Percentiles rank a stretch among this genome's conserved stretches.
Evolutionary conservation across 164 flowering plant genomes (phyloP).

Genomic region (Vitis vinifera): DNA sequence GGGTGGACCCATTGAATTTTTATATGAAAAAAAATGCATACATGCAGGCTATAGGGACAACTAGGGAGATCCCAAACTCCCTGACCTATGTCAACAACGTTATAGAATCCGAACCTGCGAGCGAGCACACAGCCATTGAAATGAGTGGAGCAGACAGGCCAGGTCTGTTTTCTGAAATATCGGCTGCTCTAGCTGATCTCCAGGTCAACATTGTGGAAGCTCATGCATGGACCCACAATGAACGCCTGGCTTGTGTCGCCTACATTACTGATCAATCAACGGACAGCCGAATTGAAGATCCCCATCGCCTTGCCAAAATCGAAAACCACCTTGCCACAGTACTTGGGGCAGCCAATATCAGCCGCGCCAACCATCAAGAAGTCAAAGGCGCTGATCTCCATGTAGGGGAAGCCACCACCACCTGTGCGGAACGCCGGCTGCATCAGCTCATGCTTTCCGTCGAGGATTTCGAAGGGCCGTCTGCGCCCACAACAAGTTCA

Average conservation of each 20-base stretch:
- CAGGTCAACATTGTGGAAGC: conserved; percentile 70
- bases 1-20: too few species aligned
- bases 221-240: conserved; percentile 84
- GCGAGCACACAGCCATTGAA: conserved; percentile 63
- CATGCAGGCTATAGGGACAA: conserved; percentile 53
- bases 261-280: conserved; percentile 51
- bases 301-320: conserved; percentile 49
- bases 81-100: conserved; percentile 4
- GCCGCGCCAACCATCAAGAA: conserved; percentile 24
- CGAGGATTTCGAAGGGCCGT: conserved; percentile 48
- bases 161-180: conserved; percentile 78
- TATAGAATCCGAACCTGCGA: conserved; percentile 1
- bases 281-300: conserved; percentile 45
- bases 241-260: conserved; percentile 58
- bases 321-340: conserved; percentile 60
- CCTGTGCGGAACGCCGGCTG: conserved; percentile 56
- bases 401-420: conserved; percentile 24
- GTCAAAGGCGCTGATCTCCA: conserved; percentile 31
- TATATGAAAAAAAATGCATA: too few species aligned
- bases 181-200: conserved; percentile 66
- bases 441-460: conserved; percentile 74
- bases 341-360: conserved; percentile 32
- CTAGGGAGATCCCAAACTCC: conserved; percentile 20
- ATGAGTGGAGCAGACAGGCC: conserved; percentile 66
- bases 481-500: conserved; percentile 6